These are phyloP conservation scores for Jaapia argillacea DNA, from an alignment of 768 basidiomycete species.

Conservation along the genomic window DNA sequence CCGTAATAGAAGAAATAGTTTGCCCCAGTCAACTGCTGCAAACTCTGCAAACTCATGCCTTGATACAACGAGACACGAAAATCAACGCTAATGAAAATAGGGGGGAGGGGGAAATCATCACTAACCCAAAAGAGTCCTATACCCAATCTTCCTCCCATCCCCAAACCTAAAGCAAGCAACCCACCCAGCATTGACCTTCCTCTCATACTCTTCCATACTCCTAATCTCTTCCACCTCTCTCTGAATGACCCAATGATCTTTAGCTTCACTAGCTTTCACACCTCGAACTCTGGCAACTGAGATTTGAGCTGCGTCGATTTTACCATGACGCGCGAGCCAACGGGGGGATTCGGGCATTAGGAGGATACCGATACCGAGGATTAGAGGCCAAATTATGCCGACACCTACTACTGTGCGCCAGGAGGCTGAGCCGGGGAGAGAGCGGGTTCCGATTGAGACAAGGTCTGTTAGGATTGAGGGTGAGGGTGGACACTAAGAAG, in stretches of 20 bases:
- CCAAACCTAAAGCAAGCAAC: slow-evolving; percentile 50
- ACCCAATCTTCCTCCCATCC: slow-evolving; percentile 40
- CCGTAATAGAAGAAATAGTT: slow-evolving; percentile 62
- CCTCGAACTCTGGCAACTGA: slow-evolving; percentile 1
- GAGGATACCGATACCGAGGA: slow-evolving; percentile 54
- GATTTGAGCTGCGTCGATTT: not conserved
- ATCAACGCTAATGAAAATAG: not conserved
- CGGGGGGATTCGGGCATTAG: slow-evolving; percentile 57
- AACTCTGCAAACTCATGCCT: slow-evolving; percentile 48
- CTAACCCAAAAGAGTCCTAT: slow-evolving; percentile 44
- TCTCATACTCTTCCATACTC: slow-evolving; percentile 39
- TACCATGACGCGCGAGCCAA: slow-evolving; percentile 1
- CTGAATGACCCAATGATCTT: not conserved
- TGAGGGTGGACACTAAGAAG: not conserved
- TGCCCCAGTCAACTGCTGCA: slow-evolving; percentile 66
- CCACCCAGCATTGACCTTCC: slow-evolving; percentile 41
- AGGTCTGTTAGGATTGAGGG: slow-evolving; percentile 31
- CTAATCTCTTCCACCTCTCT: slow-evolving; percentile 37
- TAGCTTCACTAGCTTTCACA: not conserved
- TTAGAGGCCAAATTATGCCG: slow-evolving; percentile 50
- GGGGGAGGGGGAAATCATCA: not conserved
- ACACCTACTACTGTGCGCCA: slow-evolving; percentile 59
- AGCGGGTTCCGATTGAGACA: slow-evolving; percentile 59
- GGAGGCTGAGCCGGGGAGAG: slow-evolving; percentile 32
- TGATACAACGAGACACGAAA: too few species aligned